phyloP scores from a whole-genome alignment of 352 stramenopile genomes.

The Globisporangium carolinianum region DNA sequence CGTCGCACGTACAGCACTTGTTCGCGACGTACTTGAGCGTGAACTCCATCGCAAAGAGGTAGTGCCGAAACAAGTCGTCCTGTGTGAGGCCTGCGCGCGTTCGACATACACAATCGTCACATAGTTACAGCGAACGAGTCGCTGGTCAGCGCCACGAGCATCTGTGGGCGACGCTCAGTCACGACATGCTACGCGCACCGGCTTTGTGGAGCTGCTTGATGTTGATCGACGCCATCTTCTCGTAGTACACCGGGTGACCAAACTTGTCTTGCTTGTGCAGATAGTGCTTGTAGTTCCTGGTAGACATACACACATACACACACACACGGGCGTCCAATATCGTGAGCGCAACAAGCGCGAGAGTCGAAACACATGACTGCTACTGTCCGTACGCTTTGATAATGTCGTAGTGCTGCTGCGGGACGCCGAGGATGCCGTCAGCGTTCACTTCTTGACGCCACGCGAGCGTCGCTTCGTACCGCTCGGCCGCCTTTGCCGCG shows the following conservation, averaged over 20 bases:
- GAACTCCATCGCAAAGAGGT: slow-evolving; percentile 83
- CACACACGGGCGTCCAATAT: not conserved
- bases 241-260: slow-evolving; percentile 71
- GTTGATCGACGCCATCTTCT: slow-evolving; percentile 80
- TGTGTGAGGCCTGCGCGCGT: slow-evolving; percentile 27
- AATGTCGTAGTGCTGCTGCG: slow-evolving; percentile 50
- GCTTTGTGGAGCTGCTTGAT: slow-evolving; percentile 69
- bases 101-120: not conserved
- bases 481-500: slow-evolving; percentile 40
- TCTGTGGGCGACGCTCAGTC: not conserved
- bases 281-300: slow-evolving; percentile 73
- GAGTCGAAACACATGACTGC: not conserved
- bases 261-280: slow-evolving; percentile 79
- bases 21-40: slow-evolving; percentile 69
- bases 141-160: no score
- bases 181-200: slow-evolving; percentile 10
- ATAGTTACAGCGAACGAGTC: no score
- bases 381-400: slow-evolving; percentile 52
- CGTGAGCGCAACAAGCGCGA: not conserved
- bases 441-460: slow-evolving; percentile 76
- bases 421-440: slow-evolving; percentile 53
- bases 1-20: slow-evolving; percentile 41
- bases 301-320: not conserved
- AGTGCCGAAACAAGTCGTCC: slow-evolving; percentile 77
- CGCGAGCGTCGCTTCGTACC: slow-evolving; percentile 54